A percentile compares a stretch with the other conserved stretches of the same genome.
Evolutionary conservation across 345 rosid species (phyloP).

Genomic region (Iberis pinnata): DNA sequence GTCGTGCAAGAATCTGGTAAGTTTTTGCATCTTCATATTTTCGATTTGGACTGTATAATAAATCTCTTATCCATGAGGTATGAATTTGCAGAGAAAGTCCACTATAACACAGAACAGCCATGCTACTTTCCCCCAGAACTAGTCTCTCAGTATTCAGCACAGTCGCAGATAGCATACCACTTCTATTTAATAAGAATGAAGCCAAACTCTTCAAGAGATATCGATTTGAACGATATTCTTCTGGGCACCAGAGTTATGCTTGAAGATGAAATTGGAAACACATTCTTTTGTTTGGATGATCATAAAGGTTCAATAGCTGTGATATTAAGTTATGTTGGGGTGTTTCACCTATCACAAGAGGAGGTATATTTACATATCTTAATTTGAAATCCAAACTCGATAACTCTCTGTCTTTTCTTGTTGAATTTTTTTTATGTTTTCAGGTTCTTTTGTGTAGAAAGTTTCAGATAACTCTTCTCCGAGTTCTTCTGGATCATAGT

Average conservation of each 20-base stretch:
- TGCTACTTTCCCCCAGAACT: conserved; percentile 68
- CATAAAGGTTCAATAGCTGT: conserved; percentile 47
- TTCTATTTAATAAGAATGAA: conserved; percentile 54
- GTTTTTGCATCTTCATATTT: conserved; percentile 15
- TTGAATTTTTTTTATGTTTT: conserved; percentile 12
- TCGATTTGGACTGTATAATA: not conserved
- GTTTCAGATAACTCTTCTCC: conserved; percentile 58
- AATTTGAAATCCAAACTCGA: not conserved
- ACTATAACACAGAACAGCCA: conserved; percentile 51
- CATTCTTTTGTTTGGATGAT: conserved; percentile 43
- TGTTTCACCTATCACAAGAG: conserved; percentile 30
- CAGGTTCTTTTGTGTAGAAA: conserved; percentile 61
- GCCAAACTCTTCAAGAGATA: conserved; percentile 34
- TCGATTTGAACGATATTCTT: conserved; percentile 43
- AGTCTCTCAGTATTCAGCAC: conserved; percentile 27
- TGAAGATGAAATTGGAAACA: conserved; percentile 38
- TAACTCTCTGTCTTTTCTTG: conserved; percentile 1
- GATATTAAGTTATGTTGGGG: conserved; percentile 43
- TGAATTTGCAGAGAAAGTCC: conserved; percentile 38
- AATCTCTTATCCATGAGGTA: conserved; percentile 1
- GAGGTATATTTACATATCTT: conserved; percentile 32
- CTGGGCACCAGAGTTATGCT: conserved; percentile 50
- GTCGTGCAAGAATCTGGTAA: conserved; percentile 36
- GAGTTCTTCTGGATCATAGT: conserved; percentile 46
- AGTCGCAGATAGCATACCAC: conserved; percentile 31